Conservation (phyloP, 169 alveolate species). For the Theileria annulata region DNA sequence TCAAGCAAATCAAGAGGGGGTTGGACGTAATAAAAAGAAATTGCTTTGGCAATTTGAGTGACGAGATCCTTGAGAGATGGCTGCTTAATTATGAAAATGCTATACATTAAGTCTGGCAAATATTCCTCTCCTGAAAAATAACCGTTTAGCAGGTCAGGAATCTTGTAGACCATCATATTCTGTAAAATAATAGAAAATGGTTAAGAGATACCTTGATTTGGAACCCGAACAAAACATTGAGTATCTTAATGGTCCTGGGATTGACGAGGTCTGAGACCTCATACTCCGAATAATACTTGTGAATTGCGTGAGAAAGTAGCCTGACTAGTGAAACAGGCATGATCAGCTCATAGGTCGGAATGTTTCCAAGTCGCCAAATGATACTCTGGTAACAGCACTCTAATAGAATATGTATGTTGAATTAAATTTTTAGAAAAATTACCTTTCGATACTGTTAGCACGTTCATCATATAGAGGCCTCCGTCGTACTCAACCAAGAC, state of each 20-base stretch:
- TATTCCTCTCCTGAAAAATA: slow-evolving; percentile 77
- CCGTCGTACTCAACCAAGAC: slow-evolving; percentile 73
- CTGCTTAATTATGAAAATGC: slow-evolving; percentile 21
- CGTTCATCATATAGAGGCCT: slow-evolving; percentile 67
- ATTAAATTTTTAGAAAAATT: background rate
- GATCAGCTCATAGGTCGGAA: slow-evolving; percentile 68
- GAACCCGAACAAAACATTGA: slow-evolving; percentile 40
- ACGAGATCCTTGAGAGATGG: slow-evolving; percentile 20
- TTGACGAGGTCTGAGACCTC: slow-evolving; percentile 19
- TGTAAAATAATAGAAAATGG: background rate
- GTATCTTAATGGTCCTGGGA: background rate
- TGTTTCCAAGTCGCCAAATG: slow-evolving; percentile 70
- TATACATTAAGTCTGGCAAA: slow-evolving; percentile 58
- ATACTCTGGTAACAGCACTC: slow-evolving; percentile 73
- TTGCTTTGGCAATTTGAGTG: slow-evolving; percentile 19
- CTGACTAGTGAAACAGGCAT: slow-evolving; percentile 67
- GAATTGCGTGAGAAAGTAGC: slow-evolving; percentile 58
- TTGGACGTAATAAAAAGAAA: slow-evolving; percentile 35
- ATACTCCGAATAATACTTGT: background rate
- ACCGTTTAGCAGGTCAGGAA: slow-evolving; percentile 49
- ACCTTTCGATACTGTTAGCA: slow-evolving; percentile 54
- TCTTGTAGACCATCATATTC: slow-evolving; percentile 17
- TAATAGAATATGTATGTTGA: slow-evolving; percentile 26
- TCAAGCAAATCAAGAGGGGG: slow-evolving; percentile 22
- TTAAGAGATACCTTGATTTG: slow-evolving; percentile 22